Evolutionary conservation across 768 basidiomycete genomes (phyloP).

Genomic region (Panaeolus papilionaceus): DNA sequence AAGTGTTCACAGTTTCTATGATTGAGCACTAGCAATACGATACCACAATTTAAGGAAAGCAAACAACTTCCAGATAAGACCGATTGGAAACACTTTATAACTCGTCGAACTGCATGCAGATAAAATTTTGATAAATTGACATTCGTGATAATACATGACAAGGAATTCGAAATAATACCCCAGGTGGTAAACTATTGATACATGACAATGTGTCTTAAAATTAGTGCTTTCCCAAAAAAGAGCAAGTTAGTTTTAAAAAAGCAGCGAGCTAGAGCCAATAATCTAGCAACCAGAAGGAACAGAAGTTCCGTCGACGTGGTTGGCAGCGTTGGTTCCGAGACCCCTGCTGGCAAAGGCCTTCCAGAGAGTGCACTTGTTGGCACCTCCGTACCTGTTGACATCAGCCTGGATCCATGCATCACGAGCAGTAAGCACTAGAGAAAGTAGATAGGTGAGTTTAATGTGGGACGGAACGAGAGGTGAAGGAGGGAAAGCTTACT

Average conservation of each 20-base stretch:
- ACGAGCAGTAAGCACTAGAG: conserved; percentile 45
- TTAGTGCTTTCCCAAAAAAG: background rate
- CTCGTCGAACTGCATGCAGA: background rate
- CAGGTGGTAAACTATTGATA: conserved; percentile 2
- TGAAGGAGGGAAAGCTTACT: conserved; percentile 33
- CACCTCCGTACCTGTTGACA: conserved; percentile 49
- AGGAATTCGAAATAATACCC: background rate
- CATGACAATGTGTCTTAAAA: conserved; percentile 1
- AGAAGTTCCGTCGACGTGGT: conserved; percentile 31
- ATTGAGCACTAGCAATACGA: too few relatives aligned
- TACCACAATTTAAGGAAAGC: too few relatives aligned
- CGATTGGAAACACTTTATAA: too few relatives aligned
- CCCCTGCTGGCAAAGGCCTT: conserved; percentile 56
- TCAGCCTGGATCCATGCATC: conserved; percentile 59
- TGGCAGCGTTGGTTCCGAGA: conserved; percentile 43
- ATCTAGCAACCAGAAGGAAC: conserved; percentile 38
- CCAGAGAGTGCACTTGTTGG: conserved; percentile 52
- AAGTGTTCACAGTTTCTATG: too few relatives aligned
- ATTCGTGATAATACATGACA: background rate
- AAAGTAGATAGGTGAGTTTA: background rate
- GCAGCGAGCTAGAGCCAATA: background rate
- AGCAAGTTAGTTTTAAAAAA: background rate
- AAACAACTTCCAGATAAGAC: too few relatives aligned
- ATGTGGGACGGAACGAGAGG: background rate
- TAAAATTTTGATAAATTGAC: background rate